Percentiles rank a stretch among this genome's conserved stretches.
These are phyloP conservation scores for Piromyces finnis DNA, from an alignment of 192 early-diverging fungal genomes.

Conservation along the genomic window DNA sequence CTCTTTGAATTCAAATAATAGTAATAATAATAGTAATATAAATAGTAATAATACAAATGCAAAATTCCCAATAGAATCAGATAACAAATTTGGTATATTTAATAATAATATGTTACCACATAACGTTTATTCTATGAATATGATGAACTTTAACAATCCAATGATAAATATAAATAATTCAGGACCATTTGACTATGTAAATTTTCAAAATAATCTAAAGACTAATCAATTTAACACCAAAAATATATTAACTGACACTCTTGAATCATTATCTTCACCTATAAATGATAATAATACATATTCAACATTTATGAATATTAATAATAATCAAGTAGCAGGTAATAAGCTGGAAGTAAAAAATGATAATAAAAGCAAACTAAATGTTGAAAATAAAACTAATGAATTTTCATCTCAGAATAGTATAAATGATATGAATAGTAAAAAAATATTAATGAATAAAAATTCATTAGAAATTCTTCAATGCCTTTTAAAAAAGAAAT, in stretches of 20 bases:
- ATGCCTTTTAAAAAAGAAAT: background rate
- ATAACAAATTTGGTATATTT: background rate
- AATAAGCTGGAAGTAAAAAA: background rate
- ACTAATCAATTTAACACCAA: too few species aligned
- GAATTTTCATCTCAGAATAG: too few species aligned
- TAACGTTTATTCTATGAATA: background rate
- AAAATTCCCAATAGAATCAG: background rate
- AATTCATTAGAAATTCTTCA: background rate
- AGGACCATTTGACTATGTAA: background rate
- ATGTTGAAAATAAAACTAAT: too few species aligned
- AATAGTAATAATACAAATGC: too few species aligned
- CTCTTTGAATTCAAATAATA: background rate
- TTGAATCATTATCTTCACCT: too few species aligned
- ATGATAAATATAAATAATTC: background rate
- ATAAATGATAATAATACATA: too few species aligned
- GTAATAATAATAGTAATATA: background rate
- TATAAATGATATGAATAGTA: background rate
- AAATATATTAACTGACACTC: too few species aligned
- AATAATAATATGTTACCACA: background rate
- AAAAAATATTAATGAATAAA: background rate
- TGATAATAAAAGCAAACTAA: background rate
- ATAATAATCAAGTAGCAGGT: background rate
- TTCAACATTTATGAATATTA: too few species aligned
- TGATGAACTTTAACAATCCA: background rate
- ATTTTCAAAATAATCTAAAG: background rate